Conservation (phyloP, 139 green algal genomes). For the Closterium sp. region DNA sequence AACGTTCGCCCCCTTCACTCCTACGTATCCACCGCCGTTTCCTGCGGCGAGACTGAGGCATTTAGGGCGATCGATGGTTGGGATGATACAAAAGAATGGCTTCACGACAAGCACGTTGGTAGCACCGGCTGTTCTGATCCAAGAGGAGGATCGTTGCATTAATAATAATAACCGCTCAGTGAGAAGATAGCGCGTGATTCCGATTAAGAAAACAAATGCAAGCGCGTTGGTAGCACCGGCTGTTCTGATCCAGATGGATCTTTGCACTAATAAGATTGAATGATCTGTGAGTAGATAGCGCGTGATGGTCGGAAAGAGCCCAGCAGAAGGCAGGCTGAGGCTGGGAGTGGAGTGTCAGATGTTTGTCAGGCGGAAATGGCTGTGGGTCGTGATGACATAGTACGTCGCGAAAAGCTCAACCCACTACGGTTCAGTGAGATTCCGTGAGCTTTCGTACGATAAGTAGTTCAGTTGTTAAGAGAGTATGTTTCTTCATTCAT, state of each 20-base stretch:
- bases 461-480: no score
- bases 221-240: no score
- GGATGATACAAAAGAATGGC: not conserved
- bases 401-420: no score
- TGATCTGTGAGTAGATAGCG: not conserved
- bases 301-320: not conserved
- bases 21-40: not conserved
- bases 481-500: no score
- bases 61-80: not conserved
- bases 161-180: not conserved
- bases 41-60: not conserved
- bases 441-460: no score
- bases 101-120: not conserved
- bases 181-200: not conserved
- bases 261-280: not conserved
- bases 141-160: not conserved
- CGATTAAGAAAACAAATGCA: no score
- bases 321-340: not conserved
- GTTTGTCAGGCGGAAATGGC: no score
- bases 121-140: not conserved
- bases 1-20: not conserved
- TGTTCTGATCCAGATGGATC: not conserved
- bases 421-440: no score
- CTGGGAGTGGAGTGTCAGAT: not conserved
- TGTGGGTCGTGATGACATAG: no score